Conservation (phyloP, 768 basidiomycete species). For the Rubroboletus satanas region DNA sequence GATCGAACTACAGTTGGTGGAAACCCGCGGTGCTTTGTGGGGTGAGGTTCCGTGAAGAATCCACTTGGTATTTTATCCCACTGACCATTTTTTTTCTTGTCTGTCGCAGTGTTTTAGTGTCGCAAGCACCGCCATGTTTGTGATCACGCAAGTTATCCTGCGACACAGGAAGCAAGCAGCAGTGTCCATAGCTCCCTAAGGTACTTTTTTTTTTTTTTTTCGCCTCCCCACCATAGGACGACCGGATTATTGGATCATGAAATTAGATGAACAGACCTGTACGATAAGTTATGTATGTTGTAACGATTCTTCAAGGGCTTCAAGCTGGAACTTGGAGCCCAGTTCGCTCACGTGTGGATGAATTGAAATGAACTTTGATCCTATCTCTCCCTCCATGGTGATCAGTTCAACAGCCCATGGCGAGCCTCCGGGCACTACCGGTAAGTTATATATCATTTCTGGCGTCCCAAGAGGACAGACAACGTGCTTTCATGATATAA, state of each 20-base stretch:
- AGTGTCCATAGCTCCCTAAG: background rate
- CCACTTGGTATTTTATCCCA: background rate
- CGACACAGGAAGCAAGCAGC: background rate
- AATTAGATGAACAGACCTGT: background rate
- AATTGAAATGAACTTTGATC: too few species aligned
- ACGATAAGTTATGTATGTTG: background rate
- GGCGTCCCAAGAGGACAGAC: too few species aligned
- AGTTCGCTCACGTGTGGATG: background rate
- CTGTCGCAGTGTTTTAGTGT: constrained; percentile 15
- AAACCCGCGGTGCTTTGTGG: constrained; percentile 50
- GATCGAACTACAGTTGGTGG: constrained; percentile 53
- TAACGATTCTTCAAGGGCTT: background rate
- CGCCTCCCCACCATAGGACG: background rate
- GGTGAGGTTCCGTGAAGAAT: constrained; percentile 16
- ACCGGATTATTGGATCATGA: background rate
- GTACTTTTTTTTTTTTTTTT: too few species aligned
- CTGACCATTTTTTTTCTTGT: background rate
- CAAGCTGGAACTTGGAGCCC: background rate
- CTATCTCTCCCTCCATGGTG: too few species aligned
- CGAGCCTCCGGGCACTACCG: too few species aligned
- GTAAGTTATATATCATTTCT: too few species aligned
- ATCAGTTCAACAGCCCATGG: too few species aligned
- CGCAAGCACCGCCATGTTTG: constrained; percentile 15
- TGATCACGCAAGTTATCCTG: constrained; percentile 2
- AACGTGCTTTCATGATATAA: too few species aligned